Evolutionary conservation across 257 asterid genomes (phyloP), one percentile per base, ranked within the genome.

Genomic region (Jacaranda copaia): DNA sequence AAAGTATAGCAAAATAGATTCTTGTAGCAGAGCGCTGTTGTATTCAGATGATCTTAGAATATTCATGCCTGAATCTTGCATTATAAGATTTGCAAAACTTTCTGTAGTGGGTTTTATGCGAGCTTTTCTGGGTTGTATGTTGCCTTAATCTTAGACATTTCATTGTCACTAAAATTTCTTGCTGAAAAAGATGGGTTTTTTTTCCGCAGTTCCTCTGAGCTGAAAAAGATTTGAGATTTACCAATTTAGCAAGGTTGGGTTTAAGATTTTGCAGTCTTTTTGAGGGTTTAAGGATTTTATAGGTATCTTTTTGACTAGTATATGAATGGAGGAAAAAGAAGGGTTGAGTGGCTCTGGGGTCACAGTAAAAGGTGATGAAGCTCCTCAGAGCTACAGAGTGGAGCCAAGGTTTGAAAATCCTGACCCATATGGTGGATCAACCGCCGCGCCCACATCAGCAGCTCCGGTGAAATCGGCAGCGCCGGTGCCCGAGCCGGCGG

Each of bases 251-350:
- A 42, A 76, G 79, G 72, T 62, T 35, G 4, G 46, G 70, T 70
- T 60, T 36, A 53, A 53, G 74, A 62, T 38, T 57, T 16, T 19
- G 73, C 70, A 64, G 62, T 62, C 6, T 76, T 59, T 77, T 84
- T 64, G 64, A 81, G 86, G 80, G 80, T 67, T 81, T 77, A 67
- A 60, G 76, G 71, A 55, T 52, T 52, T 38, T 65, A 5, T 49
- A 13, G 52, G 16, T 48, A 11, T 45, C 65, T 80, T 68, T 15
- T 42, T 38, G 2, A 74, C 62, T 76, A 62, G 84, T 72, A 74
- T 82, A 77, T 79, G 83, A 78, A 88, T 88, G 91, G 88, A 86
- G 83, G 88, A 81, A 45, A 80, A 78, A 71, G 86, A 62, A 83
- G 88, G 88, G 48, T 68, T 86, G 64, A 80, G 67, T 74, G 75